phyloP scores from a whole-genome alignment of 148 eudicot species.

The Camellia sinensis region DNA sequence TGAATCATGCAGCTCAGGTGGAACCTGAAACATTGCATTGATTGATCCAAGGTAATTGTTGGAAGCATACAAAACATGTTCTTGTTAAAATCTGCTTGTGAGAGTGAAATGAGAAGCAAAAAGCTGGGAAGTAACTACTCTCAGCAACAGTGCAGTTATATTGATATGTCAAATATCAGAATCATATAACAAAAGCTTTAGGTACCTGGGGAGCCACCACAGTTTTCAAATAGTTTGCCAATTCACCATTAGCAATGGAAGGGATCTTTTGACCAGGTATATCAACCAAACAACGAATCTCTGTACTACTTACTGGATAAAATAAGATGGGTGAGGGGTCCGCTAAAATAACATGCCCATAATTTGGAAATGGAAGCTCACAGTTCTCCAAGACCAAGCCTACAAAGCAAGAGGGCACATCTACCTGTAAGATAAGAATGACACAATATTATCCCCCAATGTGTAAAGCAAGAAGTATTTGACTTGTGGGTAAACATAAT shows the following conservation, averaged over 20 bases:
- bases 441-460: not conserved
- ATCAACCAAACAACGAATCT: slow-evolving; percentile 74
- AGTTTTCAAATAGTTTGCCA: slow-evolving; percentile 63
- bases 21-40: slow-evolving; percentile 43
- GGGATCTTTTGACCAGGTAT: slow-evolving; percentile 73
- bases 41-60: not conserved
- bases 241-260: slow-evolving; percentile 70
- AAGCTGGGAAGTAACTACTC: not conserved
- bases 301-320: slow-evolving; percentile 68
- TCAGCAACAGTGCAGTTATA: not conserved
- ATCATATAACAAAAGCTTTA: not conserved
- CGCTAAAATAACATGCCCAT: slow-evolving; percentile 72
- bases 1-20: slow-evolving; percentile 54
- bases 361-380: slow-evolving; percentile 50
- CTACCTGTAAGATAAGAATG: slow-evolving; percentile 45
- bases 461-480: not conserved
- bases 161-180: not conserved
- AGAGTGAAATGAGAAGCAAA: not conserved
- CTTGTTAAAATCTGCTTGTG: not conserved
- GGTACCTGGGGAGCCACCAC: slow-evolving; percentile 71
- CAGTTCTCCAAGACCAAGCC: slow-evolving; percentile 72
- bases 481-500: not conserved
- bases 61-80: not conserved
- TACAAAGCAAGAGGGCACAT: slow-evolving; percentile 68
- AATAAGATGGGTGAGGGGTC: slow-evolving; percentile 76